Conservation (phyloP, 306 rosid genomes). For the Lablab purpureus region DNA sequence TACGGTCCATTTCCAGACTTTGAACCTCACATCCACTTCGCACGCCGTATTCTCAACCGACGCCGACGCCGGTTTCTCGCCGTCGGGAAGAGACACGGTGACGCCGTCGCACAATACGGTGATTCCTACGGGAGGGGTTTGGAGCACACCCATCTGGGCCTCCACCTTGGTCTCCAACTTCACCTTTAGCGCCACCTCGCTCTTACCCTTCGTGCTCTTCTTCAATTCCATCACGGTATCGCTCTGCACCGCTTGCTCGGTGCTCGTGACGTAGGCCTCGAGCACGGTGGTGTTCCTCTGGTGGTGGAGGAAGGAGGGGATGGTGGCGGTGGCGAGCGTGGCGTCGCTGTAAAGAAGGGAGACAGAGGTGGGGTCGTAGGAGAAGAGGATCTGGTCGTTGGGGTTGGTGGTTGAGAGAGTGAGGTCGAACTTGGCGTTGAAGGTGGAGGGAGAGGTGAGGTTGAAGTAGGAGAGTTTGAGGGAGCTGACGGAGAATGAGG, state of each 20-base stretch:
- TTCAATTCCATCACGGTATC: constrained; percentile 48
- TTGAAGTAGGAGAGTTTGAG: constrained; percentile 44
- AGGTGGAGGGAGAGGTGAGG: constrained; percentile 29
- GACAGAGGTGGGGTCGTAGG: constrained; percentile 42
- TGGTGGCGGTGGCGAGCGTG: constrained; percentile 40
- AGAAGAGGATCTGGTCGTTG: constrained; percentile 45
- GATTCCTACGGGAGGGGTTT: constrained; percentile 70
- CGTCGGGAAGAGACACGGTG: constrained; percentile 57
- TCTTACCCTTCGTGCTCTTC: constrained; percentile 60
- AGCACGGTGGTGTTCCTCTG: constrained; percentile 73
- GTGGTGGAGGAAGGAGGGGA: constrained; percentile 63
- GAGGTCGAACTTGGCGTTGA: constrained; percentile 43
- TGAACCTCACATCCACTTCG: constrained; percentile 70
- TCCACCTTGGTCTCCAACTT: constrained; percentile 76
- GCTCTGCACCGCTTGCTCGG: constrained; percentile 43
- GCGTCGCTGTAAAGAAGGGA: constrained; percentile 37
- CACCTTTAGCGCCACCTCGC: constrained; percentile 64
- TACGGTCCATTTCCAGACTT: constrained; percentile 98
- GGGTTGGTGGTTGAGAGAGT: constrained; percentile 50
- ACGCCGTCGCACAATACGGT: constrained; percentile 74
- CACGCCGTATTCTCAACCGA: constrained; percentile 62
- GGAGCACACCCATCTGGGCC: constrained; percentile 62
- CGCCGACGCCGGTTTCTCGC: constrained; percentile 66
- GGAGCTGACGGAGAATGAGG: constrained; percentile 50
- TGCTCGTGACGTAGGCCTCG: constrained; percentile 53